Evolutionary conservation across 192 early-diverging fungal species (phyloP), one percentile per base, ranked within the genome.

Genomic region (Coemansia sp.): DNA sequence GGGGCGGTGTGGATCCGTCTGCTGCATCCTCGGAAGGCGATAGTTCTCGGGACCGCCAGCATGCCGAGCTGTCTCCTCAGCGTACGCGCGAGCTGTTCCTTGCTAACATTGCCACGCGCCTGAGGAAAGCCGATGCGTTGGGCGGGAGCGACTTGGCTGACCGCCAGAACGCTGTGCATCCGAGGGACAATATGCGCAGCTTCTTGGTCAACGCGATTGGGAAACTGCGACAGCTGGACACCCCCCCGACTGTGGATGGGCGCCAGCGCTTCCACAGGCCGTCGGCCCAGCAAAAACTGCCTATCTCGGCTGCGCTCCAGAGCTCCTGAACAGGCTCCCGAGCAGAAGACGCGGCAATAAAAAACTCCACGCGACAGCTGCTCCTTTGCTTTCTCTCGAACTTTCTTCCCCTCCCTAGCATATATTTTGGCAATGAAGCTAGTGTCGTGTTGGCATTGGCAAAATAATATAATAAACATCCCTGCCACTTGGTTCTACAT

Each of bases 161-260:
- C 5, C 23, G 14, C 1, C 60, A 59, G 68, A 9, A 49, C 9
- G 63, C 51, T 4, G 72, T 33, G 46, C 72, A 80, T 48, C 73
- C 78, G 7, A 45, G 78, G 18, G 78, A 81, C 23, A 68, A 75
- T 53, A 75, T 75, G 72, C 64, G 73, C 8, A 34, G 67, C 23
- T 49, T 69, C 20, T 52, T 81, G 41, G 41, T 71, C 23, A 38
- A 41, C 21, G 71, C 78, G 1, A 71, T 80, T 43, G 69, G 68
- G 24, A 60, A 58, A 21, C 63, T 80, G 16, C 57, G 73, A 7
- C 33, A 64, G 0, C 26, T 74, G 33, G 76, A 49, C 2, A 41
- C 58, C 26, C 57, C 58, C 26, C 57, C 59, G 24, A 14, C 48
- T 16, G 53, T 72, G 64, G 45, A 60, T 7, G 46, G 18, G 1